Evolutionary conservation across 1,139 yeast species (phyloP).

Genomic region (Debaryomyces coudertii): DNA sequence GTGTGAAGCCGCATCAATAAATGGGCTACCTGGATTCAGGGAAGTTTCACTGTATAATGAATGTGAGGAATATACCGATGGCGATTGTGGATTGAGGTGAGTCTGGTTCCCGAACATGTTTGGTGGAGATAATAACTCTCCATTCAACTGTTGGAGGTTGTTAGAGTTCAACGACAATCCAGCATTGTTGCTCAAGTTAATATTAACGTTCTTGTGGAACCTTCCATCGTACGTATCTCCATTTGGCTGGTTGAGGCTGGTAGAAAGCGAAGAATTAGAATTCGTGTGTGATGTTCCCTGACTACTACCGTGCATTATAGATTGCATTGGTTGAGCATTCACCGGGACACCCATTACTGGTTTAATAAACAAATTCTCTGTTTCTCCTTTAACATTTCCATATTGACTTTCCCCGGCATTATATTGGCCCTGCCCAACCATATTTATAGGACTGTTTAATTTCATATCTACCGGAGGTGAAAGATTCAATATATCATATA

Average conservation of each 20-base stretch:
- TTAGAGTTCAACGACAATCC: slow-evolving; percentile 14
- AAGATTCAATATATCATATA: slow-evolving; percentile 27
- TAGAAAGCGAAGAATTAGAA: background rate
- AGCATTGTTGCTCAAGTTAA: slow-evolving; percentile 12
- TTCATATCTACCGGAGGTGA: slow-evolving; percentile 18
- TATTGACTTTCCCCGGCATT: background rate
- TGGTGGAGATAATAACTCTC: slow-evolving; percentile 7
- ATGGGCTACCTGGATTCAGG: slow-evolving; percentile 45
- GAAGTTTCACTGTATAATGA: slow-evolving; percentile 42
- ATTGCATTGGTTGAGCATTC: slow-evolving; percentile 1
- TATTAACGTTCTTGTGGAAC: slow-evolving; percentile 14
- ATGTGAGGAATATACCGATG: slow-evolving; percentile 27
- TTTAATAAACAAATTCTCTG: slow-evolving; percentile 4
- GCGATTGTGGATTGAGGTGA: slow-evolving; percentile 21
- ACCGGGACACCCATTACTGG: slow-evolving; percentile 1
- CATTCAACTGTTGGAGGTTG: slow-evolving; percentile 13
- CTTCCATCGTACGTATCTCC: slow-evolving; percentile 4
- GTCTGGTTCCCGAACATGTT: slow-evolving; percentile 9
- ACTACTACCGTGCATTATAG: background rate
- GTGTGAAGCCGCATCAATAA: slow-evolving; percentile 42
- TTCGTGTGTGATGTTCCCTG: background rate
- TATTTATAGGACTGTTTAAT: slow-evolving; percentile 4
- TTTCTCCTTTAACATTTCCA: background rate
- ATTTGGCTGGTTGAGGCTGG: background rate
- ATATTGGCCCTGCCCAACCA: background rate